Conservation (phyloP, 345 rosid species). For the Syzygium grande region DNA sequence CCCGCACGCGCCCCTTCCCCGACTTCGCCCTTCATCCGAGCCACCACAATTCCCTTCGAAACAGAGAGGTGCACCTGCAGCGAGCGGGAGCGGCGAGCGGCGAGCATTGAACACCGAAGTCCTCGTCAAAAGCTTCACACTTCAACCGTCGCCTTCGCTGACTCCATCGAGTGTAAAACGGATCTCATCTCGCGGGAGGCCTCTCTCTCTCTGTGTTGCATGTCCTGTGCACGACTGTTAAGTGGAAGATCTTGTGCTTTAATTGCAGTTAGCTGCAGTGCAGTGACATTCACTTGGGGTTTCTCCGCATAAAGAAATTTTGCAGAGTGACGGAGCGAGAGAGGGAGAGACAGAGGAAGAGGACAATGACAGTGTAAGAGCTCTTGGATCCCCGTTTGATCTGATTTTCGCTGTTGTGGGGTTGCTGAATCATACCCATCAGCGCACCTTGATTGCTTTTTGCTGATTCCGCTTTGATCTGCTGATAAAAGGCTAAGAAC, state of each 20-base stretch:
- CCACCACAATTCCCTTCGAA: no score
- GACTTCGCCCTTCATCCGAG: no score
- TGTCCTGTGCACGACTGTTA: neutral
- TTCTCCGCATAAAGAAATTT: neutral
- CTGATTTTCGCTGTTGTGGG: neutral
- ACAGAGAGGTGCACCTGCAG: no score
- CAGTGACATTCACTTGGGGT: neutral
- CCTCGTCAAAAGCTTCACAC: neutral
- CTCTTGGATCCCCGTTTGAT: neutral
- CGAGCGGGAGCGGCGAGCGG: no score
- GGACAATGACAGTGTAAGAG: neutral
- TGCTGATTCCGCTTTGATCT: neutral
- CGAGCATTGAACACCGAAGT: neutral
- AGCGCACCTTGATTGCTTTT: neutral
- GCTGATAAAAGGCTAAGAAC: neutral
- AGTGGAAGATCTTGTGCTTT: neutral
- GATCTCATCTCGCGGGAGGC: neutral
- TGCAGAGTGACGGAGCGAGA: neutral
- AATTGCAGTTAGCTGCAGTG: neutral
- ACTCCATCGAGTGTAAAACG: rapidly evolving
- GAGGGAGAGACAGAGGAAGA: neutral
- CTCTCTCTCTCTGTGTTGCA: neutral
- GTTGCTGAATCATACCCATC: neutral
- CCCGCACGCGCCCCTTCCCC: no score
- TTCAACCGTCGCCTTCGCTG: neutral